phyloP scores from a whole-genome alignment of 768 basidiomycete species.

The Macrolepiota albuminosa region DNA sequence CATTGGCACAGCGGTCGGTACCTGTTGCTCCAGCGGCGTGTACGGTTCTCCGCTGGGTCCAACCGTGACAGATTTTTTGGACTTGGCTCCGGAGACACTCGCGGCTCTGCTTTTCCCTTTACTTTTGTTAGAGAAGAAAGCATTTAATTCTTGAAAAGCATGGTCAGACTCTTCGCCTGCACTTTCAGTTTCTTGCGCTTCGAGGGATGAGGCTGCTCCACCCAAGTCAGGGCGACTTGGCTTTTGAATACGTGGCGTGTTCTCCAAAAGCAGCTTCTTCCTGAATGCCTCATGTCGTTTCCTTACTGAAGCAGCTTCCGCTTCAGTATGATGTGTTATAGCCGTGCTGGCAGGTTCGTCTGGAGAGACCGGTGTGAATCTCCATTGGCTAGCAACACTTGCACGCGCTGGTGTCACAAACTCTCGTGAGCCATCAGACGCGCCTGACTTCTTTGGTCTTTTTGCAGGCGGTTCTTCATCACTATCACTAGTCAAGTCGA shows the following conservation, averaged over 20 bases:
- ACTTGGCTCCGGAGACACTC: constrained; percentile 17
- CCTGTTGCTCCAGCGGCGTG: constrained; percentile 77
- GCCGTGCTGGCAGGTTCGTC: constrained; percentile 14
- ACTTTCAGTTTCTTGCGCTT: constrained; percentile 20
- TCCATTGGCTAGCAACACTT: constrained; percentile 33
- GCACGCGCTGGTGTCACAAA: background rate
- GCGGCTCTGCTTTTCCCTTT: constrained; percentile 29
- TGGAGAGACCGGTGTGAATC: constrained; percentile 34
- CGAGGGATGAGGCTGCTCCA: constrained; percentile 16
- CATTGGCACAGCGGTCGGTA: constrained; percentile 9
- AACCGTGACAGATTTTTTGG: constrained; percentile 37
- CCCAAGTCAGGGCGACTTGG: constrained; percentile 10
- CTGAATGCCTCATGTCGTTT: constrained; percentile 40
- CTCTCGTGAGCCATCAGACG: background rate
- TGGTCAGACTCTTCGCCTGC: constrained; percentile 40
- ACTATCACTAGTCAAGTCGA: constrained; percentile 52
- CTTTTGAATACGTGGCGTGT: constrained; percentile 30
- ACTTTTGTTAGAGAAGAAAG: constrained; percentile 39
- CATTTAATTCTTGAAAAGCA: constrained; percentile 42
- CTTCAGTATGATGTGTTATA: constrained; percentile 10
- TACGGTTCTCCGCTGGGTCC: constrained; percentile 71
- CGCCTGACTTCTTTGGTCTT: constrained; percentile 20
- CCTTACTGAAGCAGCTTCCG: constrained; percentile 20
- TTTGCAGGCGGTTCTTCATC: constrained; percentile 26
- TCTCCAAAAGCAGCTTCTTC: constrained; percentile 45